Percentiles rank a stretch among this genome's conserved stretches.
Evolutionary conservation across 129 eudicot genomes (phyloP).

Genomic region (Lonicera japonica): DNA sequence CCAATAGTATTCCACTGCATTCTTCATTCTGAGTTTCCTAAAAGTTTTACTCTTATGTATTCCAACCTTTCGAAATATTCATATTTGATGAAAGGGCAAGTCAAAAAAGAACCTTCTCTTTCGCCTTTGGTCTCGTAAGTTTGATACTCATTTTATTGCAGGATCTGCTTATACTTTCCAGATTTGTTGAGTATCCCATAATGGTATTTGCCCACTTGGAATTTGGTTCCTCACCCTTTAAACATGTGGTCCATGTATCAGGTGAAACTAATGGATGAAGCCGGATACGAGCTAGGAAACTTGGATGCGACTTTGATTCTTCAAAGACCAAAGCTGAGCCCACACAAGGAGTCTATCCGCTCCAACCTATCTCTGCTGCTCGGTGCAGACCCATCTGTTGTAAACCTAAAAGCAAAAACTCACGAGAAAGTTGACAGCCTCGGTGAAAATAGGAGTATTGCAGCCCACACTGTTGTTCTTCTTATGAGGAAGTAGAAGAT

Average conservation of each 20-base stretch:
- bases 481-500: constrained; percentile 56
- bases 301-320: constrained; percentile 97
- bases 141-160: too few relatives aligned
- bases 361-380: constrained; percentile 64
- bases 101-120: too few relatives aligned
- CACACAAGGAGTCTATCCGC: constrained; percentile 85
- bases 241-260: constrained; percentile 14
- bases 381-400: constrained; percentile 95
- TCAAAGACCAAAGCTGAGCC: constrained; percentile 92
- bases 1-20: too few relatives aligned
- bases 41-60: too few relatives aligned
- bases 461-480: constrained; percentile 94
- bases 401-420: constrained; percentile 93
- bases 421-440: constrained; percentile 99
- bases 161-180: too few relatives aligned
- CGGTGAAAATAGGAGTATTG: constrained; percentile 96
- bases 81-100: too few relatives aligned
- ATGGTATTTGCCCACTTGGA: too few relatives aligned
- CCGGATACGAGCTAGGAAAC: constrained; percentile 97
- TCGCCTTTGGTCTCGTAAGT: too few relatives aligned
- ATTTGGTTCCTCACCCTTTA: background rate
- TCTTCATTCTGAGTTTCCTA: too few relatives aligned
- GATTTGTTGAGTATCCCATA: too few relatives aligned
- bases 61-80: too few relatives aligned
- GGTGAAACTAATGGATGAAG: constrained; percentile 95